Conservation (phyloP, 1,284 basidiomycete genomes). For the Mycena sp. region DNA sequence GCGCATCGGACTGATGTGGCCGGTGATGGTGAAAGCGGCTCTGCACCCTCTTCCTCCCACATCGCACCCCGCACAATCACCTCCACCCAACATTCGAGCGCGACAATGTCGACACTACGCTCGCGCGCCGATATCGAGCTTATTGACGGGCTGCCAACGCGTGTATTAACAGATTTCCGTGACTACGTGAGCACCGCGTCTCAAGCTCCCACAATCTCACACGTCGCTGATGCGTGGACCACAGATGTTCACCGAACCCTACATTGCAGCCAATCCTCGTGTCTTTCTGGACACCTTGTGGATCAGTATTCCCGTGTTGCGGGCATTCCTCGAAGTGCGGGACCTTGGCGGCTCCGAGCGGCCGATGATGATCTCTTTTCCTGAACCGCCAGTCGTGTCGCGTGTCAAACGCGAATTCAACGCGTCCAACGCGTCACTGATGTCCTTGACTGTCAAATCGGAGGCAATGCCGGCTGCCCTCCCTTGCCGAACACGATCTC, state of each 20-base stretch:
- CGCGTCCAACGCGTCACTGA: background rate
- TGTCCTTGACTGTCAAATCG: background rate
- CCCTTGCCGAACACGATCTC: background rate
- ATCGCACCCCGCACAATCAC: background rate
- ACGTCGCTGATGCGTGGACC: background rate
- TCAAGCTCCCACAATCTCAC: background rate
- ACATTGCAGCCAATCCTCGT: background rate
- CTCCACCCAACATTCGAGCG: background rate
- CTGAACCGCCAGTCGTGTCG: background rate
- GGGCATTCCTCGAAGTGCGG: background rate
- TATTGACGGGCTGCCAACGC: background rate
- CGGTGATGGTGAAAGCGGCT: no score
- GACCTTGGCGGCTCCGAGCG: no score
- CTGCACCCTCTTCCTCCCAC: background rate
- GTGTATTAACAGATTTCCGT: background rate
- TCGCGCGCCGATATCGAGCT: background rate
- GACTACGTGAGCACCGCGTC: background rate
- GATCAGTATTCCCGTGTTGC: background rate
- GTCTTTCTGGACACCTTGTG: background rate
- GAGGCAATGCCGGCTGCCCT: background rate
- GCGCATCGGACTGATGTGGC: no score
- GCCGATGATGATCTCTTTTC: background rate
- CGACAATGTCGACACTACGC: background rate
- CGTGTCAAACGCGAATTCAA: background rate
- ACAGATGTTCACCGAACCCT: background rate